Conservation (phyloP, 2,329 filamentous ascomycete species). For the Cladophialophora carrionii region DNA sequence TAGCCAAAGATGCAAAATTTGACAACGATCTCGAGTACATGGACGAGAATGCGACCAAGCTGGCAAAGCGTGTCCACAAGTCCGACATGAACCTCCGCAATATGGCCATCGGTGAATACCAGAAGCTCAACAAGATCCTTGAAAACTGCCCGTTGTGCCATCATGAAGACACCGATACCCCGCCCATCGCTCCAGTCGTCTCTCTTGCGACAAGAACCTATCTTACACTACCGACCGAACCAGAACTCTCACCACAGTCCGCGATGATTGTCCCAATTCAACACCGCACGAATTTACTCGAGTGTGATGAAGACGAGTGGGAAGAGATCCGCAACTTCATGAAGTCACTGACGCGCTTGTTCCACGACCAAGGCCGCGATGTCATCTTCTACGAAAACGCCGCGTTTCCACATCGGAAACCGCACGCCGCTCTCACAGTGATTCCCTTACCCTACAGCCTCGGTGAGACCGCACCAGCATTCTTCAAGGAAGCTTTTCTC, state of each 20-base stretch:
- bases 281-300: constrained; percentile 86
- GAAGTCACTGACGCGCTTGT: constrained; percentile 92
- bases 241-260: constrained; percentile 80
- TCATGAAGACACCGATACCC: constrained; percentile 78
- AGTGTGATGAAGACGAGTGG: constrained; percentile 99
- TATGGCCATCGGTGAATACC: constrained; percentile 82
- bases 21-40: constrained; percentile 93
- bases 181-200: constrained; percentile 81
- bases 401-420: constrained; percentile 73
- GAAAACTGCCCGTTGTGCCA: constrained; percentile 89
- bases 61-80: constrained; percentile 84
- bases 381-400: constrained; percentile 99
- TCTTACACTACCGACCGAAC: constrained; percentile 85
- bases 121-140: constrained; percentile 83
- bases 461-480: constrained; percentile 89
- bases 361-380: constrained; percentile 87
- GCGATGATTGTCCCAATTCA: constrained; percentile 87
- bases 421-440: constrained; percentile 82
- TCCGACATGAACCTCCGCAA: constrained; percentile 87
- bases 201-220: constrained; percentile 84
- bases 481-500: constrained; percentile 93
- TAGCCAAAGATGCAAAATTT: constrained; percentile 90
- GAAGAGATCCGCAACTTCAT: constrained; percentile 99
- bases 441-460: constrained; percentile 88
- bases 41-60: constrained; percentile 91